phyloP scores from a whole-genome alignment of 495 filamentous ascomycete species.

The Cenococcum geophilum region DNA sequence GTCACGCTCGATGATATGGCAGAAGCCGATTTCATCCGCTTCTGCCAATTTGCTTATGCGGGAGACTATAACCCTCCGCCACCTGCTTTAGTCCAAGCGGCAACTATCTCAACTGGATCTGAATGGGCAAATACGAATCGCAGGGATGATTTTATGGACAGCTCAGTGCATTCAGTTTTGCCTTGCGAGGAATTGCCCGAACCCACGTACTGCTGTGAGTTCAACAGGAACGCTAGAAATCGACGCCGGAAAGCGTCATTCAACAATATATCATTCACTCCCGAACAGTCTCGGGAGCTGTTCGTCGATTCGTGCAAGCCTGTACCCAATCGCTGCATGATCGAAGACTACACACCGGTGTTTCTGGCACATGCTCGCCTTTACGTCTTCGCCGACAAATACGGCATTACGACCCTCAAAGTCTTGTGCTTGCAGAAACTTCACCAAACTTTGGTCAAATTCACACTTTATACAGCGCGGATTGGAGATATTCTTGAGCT shows the following conservation, averaged over 20 bases:
- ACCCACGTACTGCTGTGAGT: no score
- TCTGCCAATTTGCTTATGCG: slow-evolving; percentile 24
- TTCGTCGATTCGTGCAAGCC: no score
- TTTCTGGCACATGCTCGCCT: slow-evolving; percentile 34
- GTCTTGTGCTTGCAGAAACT: slow-evolving; percentile 31
- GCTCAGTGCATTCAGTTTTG: no score
- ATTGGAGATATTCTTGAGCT: slow-evolving; percentile 29
- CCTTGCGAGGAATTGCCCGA: no score
- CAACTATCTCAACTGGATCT: no score
- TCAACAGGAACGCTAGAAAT: no score
- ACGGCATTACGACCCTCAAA: slow-evolving; percentile 27
- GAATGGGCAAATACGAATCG: no score
- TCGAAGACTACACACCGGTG: slow-evolving; percentile 27
- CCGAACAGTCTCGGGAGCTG: no score
- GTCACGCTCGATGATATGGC: slow-evolving; percentile 15
- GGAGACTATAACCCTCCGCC: slow-evolving; percentile 22
- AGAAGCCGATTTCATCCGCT: slow-evolving; percentile 22
- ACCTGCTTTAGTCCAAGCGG: no score
- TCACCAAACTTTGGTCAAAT: slow-evolving; percentile 29
- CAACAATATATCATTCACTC: no score
- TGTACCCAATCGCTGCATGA: slow-evolving; percentile 2
- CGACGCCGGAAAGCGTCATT: no score
- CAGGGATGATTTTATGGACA: no score
- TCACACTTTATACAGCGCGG: slow-evolving; percentile 19
- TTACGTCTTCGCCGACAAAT: slow-evolving; percentile 25